Conservation (phyloP, 2,329 filamentous ascomycete genomes). For the Aureobasidium sp. region DNA sequence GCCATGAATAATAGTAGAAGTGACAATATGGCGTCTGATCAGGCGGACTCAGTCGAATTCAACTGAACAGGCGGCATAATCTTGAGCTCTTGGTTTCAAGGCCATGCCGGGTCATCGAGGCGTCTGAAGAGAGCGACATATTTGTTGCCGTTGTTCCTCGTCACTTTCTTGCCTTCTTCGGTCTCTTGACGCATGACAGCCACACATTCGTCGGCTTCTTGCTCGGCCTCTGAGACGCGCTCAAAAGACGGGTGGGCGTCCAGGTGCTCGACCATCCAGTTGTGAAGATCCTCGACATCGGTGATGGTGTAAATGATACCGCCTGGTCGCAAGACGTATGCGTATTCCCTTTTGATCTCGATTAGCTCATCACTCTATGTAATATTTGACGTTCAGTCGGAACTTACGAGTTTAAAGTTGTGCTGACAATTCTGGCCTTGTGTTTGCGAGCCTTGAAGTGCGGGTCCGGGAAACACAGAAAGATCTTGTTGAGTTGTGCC, state of each 20-base stretch:
- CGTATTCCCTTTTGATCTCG: slow-evolving; percentile 58
- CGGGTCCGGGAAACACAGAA: slow-evolving; percentile 96
- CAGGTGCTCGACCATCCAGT: slow-evolving; percentile 89
- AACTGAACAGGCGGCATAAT: too few relatives aligned
- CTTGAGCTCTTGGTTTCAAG: slow-evolving; percentile 18
- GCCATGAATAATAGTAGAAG: background rate
- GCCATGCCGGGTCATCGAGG: slow-evolving; percentile 73
- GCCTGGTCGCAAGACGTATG: slow-evolving; percentile 73
- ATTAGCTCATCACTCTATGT: background rate
- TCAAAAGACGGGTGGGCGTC: slow-evolving; percentile 72
- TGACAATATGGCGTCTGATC: background rate
- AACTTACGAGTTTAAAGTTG: slow-evolving; percentile 63
- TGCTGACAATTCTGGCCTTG: slow-evolving; percentile 89
- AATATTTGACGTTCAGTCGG: too few relatives aligned
- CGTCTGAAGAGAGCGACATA: slow-evolving; percentile 84
- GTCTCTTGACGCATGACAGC: slow-evolving; percentile 73
- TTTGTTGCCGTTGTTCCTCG: slow-evolving; percentile 82
- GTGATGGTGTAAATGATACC: slow-evolving; percentile 95
- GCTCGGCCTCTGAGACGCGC: slow-evolving; percentile 50
- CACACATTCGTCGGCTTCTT: slow-evolving; percentile 57
- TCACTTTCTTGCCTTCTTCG: slow-evolving; percentile 96
- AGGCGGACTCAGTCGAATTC: background rate
- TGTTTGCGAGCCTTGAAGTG: slow-evolving; percentile 98
- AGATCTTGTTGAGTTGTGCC: slow-evolving; percentile 78
- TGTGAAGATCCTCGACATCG: slow-evolving; percentile 87